A percentile compares a stretch with the other conserved stretches of the same genome.
Conservation (phyloP, 2,329 filamentous ascomycete genomes). For the Neonectria hederae region DNA sequence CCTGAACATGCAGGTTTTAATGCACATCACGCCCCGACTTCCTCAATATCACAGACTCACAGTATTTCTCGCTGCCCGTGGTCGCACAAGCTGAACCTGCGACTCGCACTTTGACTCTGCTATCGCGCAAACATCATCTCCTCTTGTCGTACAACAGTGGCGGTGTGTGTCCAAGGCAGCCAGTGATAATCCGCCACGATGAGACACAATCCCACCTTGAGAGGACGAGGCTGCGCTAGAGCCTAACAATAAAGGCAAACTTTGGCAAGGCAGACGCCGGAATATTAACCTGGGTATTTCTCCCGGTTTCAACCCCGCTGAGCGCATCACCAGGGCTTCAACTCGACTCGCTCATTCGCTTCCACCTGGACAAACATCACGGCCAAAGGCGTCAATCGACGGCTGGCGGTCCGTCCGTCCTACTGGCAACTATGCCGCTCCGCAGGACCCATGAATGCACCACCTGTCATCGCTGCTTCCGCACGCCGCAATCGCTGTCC, state of each 20-base stretch:
- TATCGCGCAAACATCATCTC: neutral
- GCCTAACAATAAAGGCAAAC: neutral
- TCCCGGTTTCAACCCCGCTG: neutral
- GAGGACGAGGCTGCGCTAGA: neutral
- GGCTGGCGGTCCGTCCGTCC: neutral
- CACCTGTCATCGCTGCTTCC: neutral
- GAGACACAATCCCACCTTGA: neutral
- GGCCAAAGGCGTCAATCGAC: neutral
- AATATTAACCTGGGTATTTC: neutral
- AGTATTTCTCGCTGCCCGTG: neutral
- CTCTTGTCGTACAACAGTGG: neutral
- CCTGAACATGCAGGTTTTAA: too few species aligned
- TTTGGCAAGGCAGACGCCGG: neutral
- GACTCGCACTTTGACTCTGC: too few species aligned
- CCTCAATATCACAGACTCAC: neutral
- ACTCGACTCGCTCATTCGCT: neutral
- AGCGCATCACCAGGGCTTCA: neutral
- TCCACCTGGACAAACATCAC: neutral
- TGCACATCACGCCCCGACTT: too few species aligned
- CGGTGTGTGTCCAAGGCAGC: neutral
- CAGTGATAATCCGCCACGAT: neutral
- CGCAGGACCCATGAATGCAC: neutral
- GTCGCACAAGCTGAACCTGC: too few species aligned
- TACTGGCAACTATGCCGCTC: neutral
- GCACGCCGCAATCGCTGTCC: neutral